Evolutionary conservation across 345 rosid species (phyloP).

Genomic region (Lepidium africanum): DNA sequence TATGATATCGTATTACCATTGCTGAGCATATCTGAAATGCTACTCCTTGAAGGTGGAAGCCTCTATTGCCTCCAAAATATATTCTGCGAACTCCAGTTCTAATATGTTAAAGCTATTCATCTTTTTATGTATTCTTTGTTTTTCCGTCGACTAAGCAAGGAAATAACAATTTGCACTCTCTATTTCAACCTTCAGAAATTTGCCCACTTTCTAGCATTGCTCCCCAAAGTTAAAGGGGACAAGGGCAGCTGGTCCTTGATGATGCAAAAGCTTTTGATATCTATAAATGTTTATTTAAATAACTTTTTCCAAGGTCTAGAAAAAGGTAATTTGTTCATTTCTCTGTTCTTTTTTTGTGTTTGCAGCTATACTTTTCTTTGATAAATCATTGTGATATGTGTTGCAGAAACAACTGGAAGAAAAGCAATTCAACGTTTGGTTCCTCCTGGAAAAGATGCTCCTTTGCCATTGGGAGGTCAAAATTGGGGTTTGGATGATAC

Average conservation of each 20-base stretch:
- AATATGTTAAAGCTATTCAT: no score
- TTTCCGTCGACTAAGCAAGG: no score
- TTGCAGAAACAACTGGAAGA: conserved; percentile 51
- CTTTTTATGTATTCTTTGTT: no score
- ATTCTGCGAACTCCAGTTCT: no score
- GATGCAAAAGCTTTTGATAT: conserved; percentile 62
- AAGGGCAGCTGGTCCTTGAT: conserved; percentile 64
- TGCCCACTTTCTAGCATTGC: no score
- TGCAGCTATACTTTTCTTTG: neutral
- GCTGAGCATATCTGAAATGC: no score
- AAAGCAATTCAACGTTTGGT: conserved; percentile 56
- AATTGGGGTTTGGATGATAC: conserved; percentile 32
- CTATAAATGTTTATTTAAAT: conserved; percentile 48
- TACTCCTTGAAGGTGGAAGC: no score
- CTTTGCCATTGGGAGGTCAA: conserved; percentile 56
- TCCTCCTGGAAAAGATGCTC: conserved; percentile 66
- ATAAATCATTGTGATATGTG: neutral
- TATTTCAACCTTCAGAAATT: no score
- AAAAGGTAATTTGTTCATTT: conserved; percentile 45
- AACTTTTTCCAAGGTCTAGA: conserved; percentile 73
- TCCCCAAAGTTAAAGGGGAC: conserved; percentile 12
- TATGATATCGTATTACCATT: no score
- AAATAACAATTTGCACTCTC: no score
- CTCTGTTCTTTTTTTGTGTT: neutral
- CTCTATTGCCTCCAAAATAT: no score